Percentiles rank a stretch among this genome's conserved stretches.
These are phyloP conservation scores for Eutrema yunnanense DNA, from an alignment of 345 rosid genomes.

Conservation along the genomic window DNA sequence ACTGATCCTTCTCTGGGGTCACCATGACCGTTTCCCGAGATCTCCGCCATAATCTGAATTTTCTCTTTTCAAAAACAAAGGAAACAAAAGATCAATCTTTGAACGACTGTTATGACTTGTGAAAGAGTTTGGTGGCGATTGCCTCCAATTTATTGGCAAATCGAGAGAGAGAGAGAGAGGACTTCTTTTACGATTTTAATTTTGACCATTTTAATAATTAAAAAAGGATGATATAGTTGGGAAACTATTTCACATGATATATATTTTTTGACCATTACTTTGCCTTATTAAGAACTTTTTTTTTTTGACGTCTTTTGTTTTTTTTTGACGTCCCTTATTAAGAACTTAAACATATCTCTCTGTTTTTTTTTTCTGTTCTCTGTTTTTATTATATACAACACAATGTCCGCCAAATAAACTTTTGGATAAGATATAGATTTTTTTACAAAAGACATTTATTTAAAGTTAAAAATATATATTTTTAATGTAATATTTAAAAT, in stretches of 20 bases:
- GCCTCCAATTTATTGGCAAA: slow-evolving; percentile 27
- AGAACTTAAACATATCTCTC: not conserved
- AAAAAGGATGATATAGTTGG: not conserved
- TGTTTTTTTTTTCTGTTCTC: not conserved
- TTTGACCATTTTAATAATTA: not conserved
- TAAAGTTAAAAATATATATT: not conserved
- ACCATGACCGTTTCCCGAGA: slow-evolving; percentile 15
- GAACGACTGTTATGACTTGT: slow-evolving; percentile 15
- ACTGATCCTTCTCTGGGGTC: slow-evolving; percentile 36
- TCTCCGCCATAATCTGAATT: slow-evolving; percentile 44
- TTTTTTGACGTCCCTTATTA: not conserved
- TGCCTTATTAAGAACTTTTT: not conserved
- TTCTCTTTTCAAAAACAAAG: not conserved
- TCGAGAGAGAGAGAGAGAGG: slow-evolving; percentile 5
- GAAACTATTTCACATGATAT: not conserved
- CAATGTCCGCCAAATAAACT: not conserved
- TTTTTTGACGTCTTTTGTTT: not conserved
- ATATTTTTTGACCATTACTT: not conserved
- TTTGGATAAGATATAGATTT: not conserved
- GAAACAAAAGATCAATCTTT: not conserved
- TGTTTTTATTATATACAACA: not conserved
- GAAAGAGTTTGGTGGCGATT: slow-evolving; percentile 16
- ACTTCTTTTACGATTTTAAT: not conserved
- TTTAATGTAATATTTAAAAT: no score
- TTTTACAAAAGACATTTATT: no score